Evolutionary conservation across 2,329 filamentous ascomycete species (phyloP), one percentile per base, ranked within the genome.

Genomic region (Stemphylium vesicarium): DNA sequence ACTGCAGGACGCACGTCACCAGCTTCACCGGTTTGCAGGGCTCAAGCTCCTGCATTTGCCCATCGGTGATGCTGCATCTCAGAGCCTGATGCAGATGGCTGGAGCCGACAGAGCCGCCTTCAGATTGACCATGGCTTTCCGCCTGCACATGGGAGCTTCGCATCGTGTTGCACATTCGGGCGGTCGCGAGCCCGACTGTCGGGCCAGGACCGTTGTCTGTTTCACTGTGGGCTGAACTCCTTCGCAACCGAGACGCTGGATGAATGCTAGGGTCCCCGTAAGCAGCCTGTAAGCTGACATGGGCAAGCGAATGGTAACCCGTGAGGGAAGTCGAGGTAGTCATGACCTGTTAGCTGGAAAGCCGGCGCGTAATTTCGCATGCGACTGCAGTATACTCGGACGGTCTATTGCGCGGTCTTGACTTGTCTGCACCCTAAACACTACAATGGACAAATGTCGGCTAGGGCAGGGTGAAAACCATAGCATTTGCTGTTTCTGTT

Each of bases 401-500:
- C 46, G 45, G 51, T 31, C 33, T 37, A 54, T 43, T 26, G 36
- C 37, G 37, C 29, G 24, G 39, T 16, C 29, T 16, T 26, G 26
- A 50, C 37, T 35, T 42, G 46, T n/a, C 38, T 20, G 20, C 45
- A 49, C 37, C 36, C 45, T 33, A 49, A 39, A 44, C 26, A 43
- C 18, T 37, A 37, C 32, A 40, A 51, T 43, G 52, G 29, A 35
- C 45, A 9, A 39, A 50, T 18, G 41, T 44, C 18, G 12, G 41
- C 38, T 56, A 45, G 56, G 24, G 11, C 38, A 12, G 24, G 42
- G 7, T 8, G 29, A 18, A 36, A 11, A 22, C 54, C 50, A 53
- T 62, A 48, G 56, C 65, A 67, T 67, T 67, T 63, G 47, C 66
- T 57, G 37, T 42, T 68, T 63, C 50, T 24, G 64, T 48, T 48